Evolutionary conservation across 2,329 filamentous ascomycete species (phyloP), one percentile per base, ranked within the genome.

Genomic region (Lanzia echinophila): DNA sequence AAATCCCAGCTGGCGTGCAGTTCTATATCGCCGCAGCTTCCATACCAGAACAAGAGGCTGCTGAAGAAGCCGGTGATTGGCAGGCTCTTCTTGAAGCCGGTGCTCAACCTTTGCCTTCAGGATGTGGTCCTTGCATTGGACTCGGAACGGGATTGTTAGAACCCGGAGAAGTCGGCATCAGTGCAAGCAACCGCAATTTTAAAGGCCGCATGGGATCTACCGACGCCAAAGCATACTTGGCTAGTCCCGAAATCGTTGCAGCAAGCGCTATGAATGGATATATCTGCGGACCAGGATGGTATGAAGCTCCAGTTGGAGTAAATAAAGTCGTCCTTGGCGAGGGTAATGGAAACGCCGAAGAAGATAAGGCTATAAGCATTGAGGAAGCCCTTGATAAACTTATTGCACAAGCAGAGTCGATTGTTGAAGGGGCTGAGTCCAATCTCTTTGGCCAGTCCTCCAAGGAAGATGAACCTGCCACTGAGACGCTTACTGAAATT

Each of bases 21-120:
- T 84, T 96, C 66, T 96, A 96, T 71, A 87, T 97, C 58, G 87
- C 91, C 0, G 90, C 92, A 0, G 92, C 92, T 0, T 96, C 91
- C 0, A 66, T 82, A 0, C 75, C 80, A 0, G 91, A 96, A 68
- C 90, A 96, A 68, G 70, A 81, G 54, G 76, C 79, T 0, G 87
- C 92, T 0, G 89, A 96, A 69, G 86, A 85, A 53, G 76, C 81
- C 0, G 91, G 92, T 10, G 87, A 92, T 69, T 97, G 91, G 92
- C 86, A 95, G 69, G 73, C 79, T 2, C 76, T 96, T 17, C 67
- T 95, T 1, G 84, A 90, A 8, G 89, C 90, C 17, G 91, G 90
- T n/a, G 89, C 88, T 0, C 71, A 82, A 51, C 70, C 79, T 0
- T 75, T 95, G 0, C 86, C 87, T 0, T 76, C 87, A 7, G 86